Evolutionary conservation across 768 basidiomycete genomes (phyloP).

Genomic region (Boletus subparvulus): DNA sequence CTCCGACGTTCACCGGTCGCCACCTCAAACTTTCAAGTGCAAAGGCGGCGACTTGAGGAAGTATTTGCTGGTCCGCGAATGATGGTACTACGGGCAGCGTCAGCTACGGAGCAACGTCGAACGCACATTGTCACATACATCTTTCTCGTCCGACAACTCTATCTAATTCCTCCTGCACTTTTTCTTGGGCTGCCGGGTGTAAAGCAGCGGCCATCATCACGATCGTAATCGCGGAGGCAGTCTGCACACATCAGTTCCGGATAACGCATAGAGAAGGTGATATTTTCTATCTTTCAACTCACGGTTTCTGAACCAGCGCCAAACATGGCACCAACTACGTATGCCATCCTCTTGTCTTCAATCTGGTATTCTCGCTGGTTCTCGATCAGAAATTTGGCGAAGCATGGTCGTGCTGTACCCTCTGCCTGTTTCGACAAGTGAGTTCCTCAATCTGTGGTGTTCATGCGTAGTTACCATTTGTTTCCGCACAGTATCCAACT

Average conservation of each 20-base stretch:
- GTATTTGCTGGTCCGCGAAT: background rate
- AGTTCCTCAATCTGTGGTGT: background rate
- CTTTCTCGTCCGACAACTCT: conserved; percentile 3
- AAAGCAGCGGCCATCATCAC: conserved; percentile 9
- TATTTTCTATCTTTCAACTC: background rate
- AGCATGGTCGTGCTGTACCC: conserved; percentile 4
- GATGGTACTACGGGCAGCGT: conserved; percentile 1
- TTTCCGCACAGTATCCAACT: conserved; percentile 3
- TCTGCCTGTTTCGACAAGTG: background rate
- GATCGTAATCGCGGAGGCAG: conserved; percentile 8
- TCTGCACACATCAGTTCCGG: background rate
- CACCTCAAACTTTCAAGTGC: conserved; percentile 1
- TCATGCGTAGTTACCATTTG: background rate
- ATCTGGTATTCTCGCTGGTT: background rate
- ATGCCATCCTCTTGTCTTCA: background rate
- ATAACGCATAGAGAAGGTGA: background rate
- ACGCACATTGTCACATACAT: background rate
- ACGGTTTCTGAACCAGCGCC: conserved; percentile 13
- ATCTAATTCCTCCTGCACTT: conserved; percentile 7
- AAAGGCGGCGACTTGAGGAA: conserved; percentile 6
- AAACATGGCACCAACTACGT: conserved; percentile 9
- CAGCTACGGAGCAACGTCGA: background rate
- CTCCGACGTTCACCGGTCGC: conserved; percentile 2
- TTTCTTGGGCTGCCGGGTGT: conserved; percentile 1
- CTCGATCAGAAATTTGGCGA: conserved; percentile 3